Percentiles rank a stretch among this genome's conserved stretches.
Conservation (phyloP, 768 basidiomycete genomes). For the Brasilioporus rufonigricans region DNA sequence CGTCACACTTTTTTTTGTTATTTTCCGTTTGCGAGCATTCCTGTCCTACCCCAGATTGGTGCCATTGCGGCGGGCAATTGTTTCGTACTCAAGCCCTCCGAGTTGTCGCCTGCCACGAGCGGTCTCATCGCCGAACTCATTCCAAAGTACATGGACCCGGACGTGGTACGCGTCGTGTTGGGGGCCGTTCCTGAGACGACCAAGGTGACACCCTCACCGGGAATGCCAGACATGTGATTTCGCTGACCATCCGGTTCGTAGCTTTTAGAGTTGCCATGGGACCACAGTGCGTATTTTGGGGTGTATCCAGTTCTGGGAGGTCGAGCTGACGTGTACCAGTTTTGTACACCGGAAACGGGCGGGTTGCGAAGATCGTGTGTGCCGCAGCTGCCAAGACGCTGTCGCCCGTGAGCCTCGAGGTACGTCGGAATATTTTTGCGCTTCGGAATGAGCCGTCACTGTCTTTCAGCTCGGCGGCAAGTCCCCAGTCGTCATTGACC, state of each 20-base stretch:
- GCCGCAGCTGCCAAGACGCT: conserved; percentile 74
- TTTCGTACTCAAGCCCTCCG: conserved; percentile 74
- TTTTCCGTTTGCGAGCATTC: not conserved
- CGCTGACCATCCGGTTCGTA: conserved; percentile 22
- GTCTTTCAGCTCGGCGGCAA: conserved; percentile 61
- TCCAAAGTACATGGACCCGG: conserved; percentile 71
- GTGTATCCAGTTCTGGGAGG: not conserved
- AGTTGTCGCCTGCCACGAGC: conserved; percentile 55
- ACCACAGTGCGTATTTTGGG: conserved; percentile 42
- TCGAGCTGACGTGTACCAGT: conserved; percentile 20
- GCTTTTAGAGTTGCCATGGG: conserved; percentile 75
- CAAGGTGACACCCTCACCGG: conserved; percentile 34
- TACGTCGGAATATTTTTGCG: conserved; percentile 19
- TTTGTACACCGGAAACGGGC: conserved; percentile 58
- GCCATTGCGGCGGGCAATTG: conserved; percentile 81
- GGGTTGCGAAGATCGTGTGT: conserved; percentile 66
- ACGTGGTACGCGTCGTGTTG: conserved; percentile 64
- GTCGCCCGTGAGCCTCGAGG: conserved; percentile 64
- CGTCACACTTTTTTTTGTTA: conserved; percentile 7
- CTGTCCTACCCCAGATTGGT: conserved; percentile 41
- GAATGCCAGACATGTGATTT: not conserved
- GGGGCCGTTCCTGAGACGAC: conserved; percentile 66
- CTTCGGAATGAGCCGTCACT: not conserved
- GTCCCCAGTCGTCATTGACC: conserved; percentile 72
- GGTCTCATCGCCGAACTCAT: conserved; percentile 63